Evolutionary conservation across 352 stramenopile genomes (phyloP).

Genomic region (Globisporangium uncinulatum): DNA sequence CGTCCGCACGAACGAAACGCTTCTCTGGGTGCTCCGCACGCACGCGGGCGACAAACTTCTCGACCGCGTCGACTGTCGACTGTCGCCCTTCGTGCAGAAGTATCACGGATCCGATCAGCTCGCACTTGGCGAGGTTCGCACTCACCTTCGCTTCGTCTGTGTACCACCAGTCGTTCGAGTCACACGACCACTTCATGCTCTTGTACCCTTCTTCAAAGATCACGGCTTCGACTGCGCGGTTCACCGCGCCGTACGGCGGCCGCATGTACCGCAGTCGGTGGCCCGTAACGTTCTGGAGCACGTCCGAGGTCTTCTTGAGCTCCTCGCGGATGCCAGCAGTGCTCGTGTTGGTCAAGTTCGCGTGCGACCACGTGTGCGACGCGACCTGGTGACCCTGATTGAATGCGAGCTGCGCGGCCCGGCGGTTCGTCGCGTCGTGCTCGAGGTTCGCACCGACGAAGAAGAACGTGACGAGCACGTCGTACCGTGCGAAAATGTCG

Average conservation of each 20-base stretch:
- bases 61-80: conserved; percentile 7
- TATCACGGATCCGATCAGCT: conserved; percentile 3
- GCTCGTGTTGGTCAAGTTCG: background rate
- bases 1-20: conserved; percentile 9
- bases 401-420: background rate
- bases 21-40: background rate
- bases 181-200: conserved; percentile 9
- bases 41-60: conserved; percentile 3
- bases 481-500: conserved; percentile 3
- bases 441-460: conserved; percentile 10
- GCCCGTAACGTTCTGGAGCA: background rate
- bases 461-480: conserved; percentile 9
- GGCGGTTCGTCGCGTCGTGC: conserved; percentile 1
- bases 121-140: background rate
- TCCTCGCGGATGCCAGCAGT: background rate
- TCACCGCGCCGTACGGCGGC: conserved; percentile 2
- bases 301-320: conserved; percentile 1
- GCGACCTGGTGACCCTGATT: conserved; percentile 5
- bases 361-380: conserved; percentile 8
- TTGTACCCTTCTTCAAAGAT: conserved; percentile 5
- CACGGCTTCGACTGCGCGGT: background rate
- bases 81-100: conserved; percentile 6
- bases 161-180: conserved; percentile 7
- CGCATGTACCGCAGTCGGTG: conserved; percentile 10
- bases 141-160: conserved; percentile 1